A percentile compares a stretch with the other conserved stretches of the same genome.
Conservation (phyloP, 805 yeast species). For the Yamadazyma olivae region DNA sequence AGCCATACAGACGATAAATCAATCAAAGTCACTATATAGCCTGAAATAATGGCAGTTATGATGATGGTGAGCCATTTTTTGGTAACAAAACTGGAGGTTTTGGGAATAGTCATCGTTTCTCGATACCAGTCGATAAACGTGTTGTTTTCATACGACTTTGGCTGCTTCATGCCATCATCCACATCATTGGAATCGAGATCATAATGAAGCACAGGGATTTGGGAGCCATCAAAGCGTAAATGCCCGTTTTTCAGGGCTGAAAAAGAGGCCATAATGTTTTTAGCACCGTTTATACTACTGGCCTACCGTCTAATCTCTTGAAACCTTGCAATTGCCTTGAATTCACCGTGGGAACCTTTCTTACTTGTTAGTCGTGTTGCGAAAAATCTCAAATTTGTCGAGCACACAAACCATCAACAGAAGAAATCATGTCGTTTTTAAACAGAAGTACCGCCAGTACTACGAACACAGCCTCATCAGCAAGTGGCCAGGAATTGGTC, state of each 20-base stretch:
- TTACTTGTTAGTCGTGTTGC: too few species aligned
- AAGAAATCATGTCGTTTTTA: constrained; percentile 44
- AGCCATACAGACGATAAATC: constrained; percentile 50
- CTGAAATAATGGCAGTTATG: constrained; percentile 43
- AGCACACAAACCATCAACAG: too few species aligned
- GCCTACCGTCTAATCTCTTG: too few species aligned
- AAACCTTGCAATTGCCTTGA: too few species aligned
- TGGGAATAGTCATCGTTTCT: constrained; percentile 31
- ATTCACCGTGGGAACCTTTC: too few species aligned
- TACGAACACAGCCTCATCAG: constrained; percentile 27
- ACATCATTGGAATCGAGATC: neutral
- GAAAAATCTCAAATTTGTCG: too few species aligned
- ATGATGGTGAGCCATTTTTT: constrained; percentile 49
- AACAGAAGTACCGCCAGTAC: constrained; percentile 16
- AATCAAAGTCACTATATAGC: constrained; percentile 45
- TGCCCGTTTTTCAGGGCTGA: too few species aligned
- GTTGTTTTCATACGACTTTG: constrained; percentile 30
- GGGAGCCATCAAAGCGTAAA: too few species aligned
- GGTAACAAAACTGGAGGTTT: constrained; percentile 13
- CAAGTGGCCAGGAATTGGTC: constrained; percentile 56
- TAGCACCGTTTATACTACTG: too few species aligned
- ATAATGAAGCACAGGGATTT: constrained; percentile 7
- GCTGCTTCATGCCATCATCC: neutral
- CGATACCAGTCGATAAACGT: constrained; percentile 53
- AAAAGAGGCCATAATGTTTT: too few species aligned